phyloP scores from a whole-genome alignment of 192 early-diverging fungal genomes.

The Lunasporangiospora selenospora region DNA sequence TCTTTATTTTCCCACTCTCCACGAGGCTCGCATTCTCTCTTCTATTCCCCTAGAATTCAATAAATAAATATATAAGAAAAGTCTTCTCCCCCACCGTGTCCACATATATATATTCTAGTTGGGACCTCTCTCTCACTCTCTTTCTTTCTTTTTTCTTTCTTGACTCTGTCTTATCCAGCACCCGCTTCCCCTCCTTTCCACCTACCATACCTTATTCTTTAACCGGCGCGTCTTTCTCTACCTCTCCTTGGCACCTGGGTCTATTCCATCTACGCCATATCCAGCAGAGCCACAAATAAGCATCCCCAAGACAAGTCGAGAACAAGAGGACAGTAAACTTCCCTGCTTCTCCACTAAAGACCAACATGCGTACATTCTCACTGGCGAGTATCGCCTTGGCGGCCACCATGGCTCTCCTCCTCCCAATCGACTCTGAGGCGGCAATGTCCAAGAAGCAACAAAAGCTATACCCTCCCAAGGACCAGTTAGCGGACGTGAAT shows the following conservation, averaged over 20 bases:
- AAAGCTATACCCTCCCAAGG: conserved; percentile 13
- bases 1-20: background rate
- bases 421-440: background rate
- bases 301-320: no score
- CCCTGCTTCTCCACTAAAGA: no score
- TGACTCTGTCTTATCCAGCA: background rate
- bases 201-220: no score
- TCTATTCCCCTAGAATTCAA: no score
- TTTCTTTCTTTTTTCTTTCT: background rate
- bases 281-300: no score
- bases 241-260: no score
- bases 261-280: no score
- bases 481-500: conserved; percentile 22
- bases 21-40: background rate
- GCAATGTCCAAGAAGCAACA: conserved; percentile 37
- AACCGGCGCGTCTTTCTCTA: no score
- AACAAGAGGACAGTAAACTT: no score
- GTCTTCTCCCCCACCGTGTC: no score
- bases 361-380: conserved; percentile 28
- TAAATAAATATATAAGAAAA: no score
- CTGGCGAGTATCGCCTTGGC: conserved; percentile 31
- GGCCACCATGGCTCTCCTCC: conserved; percentile 8
- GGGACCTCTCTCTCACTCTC: background rate
- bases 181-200: background rate
- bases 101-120: background rate